phyloP scores from a whole-genome alignment of 495 filamentous ascomycete genomes.

The Xylaria intraflava region DNA sequence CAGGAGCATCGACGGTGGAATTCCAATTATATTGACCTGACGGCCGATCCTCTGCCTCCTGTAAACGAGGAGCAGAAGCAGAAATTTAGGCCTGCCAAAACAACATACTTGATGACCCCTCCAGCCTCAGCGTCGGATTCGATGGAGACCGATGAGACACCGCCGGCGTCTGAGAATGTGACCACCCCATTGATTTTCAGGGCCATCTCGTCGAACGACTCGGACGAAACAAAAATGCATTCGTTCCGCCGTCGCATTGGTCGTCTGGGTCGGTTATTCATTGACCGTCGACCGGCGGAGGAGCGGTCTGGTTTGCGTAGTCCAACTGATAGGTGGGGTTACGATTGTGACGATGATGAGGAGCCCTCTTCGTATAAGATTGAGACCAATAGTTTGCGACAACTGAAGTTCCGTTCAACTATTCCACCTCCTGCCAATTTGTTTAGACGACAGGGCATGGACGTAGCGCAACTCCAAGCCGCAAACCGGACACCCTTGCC shows the following conservation, averaged over 20 bases:
- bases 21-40: slow-evolving; percentile 74
- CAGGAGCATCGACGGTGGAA: slow-evolving; percentile 84
- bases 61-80: slow-evolving; percentile 56
- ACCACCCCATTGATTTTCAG: slow-evolving; percentile 27
- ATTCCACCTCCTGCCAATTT: slow-evolving; percentile 48
- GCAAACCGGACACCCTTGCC: slow-evolving; percentile 20
- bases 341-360: slow-evolving; percentile 71
- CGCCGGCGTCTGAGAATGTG: slow-evolving; percentile 33
- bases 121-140: slow-evolving; percentile 68
- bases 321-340: slow-evolving; percentile 71
- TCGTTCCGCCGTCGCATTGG: slow-evolving; percentile 66
- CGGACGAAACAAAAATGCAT: slow-evolving; percentile 32
- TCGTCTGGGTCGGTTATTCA: slow-evolving; percentile 70
- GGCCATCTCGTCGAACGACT: slow-evolving; percentile 25
- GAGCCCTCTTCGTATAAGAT: slow-evolving; percentile 57
- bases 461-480: slow-evolving; percentile 14
- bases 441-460: slow-evolving; percentile 20
- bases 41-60: slow-evolving; percentile 71
- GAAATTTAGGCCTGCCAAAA: slow-evolving; percentile 64
- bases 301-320: slow-evolving; percentile 36
- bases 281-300: slow-evolving; percentile 56
- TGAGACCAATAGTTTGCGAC: slow-evolving; percentile 62
- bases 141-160: slow-evolving; percentile 41
- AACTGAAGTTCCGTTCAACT: slow-evolving; percentile 66
- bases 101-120: slow-evolving; percentile 78